Evolutionary conservation across 768 basidiomycete genomes (phyloP).

Genomic region (Xerocomellus chrysenteron): DNA sequence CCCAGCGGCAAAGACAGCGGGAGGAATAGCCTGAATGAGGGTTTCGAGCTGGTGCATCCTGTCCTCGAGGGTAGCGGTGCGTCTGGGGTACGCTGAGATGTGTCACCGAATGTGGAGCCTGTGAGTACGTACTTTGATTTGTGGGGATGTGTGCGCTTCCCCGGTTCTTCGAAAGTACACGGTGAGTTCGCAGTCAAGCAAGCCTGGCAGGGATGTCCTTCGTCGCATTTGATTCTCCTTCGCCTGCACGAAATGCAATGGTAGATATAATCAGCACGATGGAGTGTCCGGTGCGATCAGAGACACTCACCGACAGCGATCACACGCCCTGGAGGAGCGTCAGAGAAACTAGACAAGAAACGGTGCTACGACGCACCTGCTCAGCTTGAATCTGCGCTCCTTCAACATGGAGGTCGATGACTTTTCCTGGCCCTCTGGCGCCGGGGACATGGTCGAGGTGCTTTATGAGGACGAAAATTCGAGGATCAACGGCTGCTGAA

Average conservation of each 20-base stretch:
- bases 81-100: slow-evolving; percentile 39
- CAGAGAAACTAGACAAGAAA: neutral
- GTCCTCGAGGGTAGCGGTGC: slow-evolving; percentile 81
- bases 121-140: slow-evolving; percentile 74
- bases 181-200: slow-evolving; percentile 80
- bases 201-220: slow-evolving; percentile 86
- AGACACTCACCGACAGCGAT: slow-evolving; percentile 78
- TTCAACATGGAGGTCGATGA: slow-evolving; percentile 55
- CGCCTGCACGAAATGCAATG: slow-evolving; percentile 44
- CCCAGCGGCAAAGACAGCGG: slow-evolving; percentile 71
- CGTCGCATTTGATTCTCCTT: slow-evolving; percentile 83
- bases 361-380: slow-evolving; percentile 52
- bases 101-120: slow-evolving; percentile 1
- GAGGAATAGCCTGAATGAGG: slow-evolving; percentile 80
- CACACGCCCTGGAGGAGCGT: slow-evolving; percentile 65
- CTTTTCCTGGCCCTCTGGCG: slow-evolving; percentile 43
- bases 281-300: neutral
- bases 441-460: slow-evolving; percentile 27
- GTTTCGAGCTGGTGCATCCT: slow-evolving; percentile 87
- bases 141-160: slow-evolving; percentile 82
- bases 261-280: neutral
- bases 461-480: slow-evolving; percentile 10
- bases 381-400: slow-evolving; percentile 84
- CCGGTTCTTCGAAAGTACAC: slow-evolving; percentile 86
- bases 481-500: neutral